phyloP scores from a whole-genome alignment of 2,329 filamentous ascomycete species.

The Proliferodiscus dingleyae region DNA sequence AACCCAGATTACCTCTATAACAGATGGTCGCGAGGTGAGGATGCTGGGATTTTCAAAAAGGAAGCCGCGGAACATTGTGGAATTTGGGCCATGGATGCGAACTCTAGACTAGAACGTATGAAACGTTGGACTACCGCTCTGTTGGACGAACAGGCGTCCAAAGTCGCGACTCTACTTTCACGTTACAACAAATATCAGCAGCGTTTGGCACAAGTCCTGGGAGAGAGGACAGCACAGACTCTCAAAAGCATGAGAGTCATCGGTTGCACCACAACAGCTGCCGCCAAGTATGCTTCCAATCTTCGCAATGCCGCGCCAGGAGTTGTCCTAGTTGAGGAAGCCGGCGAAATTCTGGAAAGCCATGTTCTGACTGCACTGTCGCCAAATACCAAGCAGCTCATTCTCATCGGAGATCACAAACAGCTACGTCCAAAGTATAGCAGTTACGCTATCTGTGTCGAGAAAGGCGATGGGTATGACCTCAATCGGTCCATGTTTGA shows the following conservation, averaged over 20 bases:
- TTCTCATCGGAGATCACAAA: constrained; percentile 70
- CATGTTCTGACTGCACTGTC: constrained; percentile 60
- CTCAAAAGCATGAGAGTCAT: constrained; percentile 57
- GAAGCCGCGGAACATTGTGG: constrained; percentile 24
- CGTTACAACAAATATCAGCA: too few relatives aligned
- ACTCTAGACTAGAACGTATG: constrained; percentile 34
- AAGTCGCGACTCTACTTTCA: too few relatives aligned
- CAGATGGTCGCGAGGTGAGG: constrained; percentile 45
- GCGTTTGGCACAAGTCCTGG: too few relatives aligned
- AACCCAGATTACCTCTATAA: constrained; percentile 45
- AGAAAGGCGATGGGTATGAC: constrained; percentile 61
- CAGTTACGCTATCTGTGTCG: constrained; percentile 55
- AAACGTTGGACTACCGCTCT: constrained; percentile 39
- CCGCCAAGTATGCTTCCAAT: constrained; percentile 54
- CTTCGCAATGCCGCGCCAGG: constrained; percentile 52
- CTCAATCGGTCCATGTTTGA: constrained; percentile 67
- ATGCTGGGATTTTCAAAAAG: constrained; percentile 41
- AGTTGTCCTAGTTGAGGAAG: constrained; percentile 62
- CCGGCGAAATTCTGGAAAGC: constrained; percentile 66
- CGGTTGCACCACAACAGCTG: constrained; percentile 66
- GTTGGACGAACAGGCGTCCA: too few relatives aligned
- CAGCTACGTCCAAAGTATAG: constrained; percentile 68
- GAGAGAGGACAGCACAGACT: constrained; percentile 37
- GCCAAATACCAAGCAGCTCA: constrained; percentile 52
- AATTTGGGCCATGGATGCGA: constrained; percentile 50